A percentile compares a stretch with the other conserved stretches of the same genome.
Conservation (phyloP, 345 rosid species). For the Alliaria petiolata region DNA sequence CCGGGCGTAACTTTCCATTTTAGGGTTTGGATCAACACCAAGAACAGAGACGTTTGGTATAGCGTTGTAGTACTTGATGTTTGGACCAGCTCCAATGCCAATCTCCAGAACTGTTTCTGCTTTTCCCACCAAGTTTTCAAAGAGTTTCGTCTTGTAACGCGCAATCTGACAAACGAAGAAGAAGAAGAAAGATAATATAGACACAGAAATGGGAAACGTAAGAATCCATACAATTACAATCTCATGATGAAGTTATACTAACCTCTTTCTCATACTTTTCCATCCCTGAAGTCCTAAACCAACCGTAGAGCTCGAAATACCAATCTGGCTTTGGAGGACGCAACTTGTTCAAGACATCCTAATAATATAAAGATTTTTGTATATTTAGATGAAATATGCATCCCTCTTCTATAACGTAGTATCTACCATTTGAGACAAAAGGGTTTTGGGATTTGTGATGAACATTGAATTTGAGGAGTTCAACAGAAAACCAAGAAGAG, state of each 20-base stretch:
- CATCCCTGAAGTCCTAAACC: conserved; percentile 37
- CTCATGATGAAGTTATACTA: not conserved
- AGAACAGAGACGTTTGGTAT: conserved; percentile 44
- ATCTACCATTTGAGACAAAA: too few species aligned
- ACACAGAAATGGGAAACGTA: not conserved
- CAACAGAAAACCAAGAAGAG: too few species aligned
- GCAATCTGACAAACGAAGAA: conserved; percentile 44
- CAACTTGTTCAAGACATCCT: conserved; percentile 49
- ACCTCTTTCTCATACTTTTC: conserved; percentile 70
- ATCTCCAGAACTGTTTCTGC: conserved; percentile 64
- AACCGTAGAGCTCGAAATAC: conserved; percentile 68
- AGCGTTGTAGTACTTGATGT: conserved; percentile 57
- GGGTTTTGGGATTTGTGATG: too few species aligned
- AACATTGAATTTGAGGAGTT: too few species aligned
- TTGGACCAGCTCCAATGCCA: conserved; percentile 82
- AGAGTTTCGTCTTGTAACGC: conserved; percentile 51
- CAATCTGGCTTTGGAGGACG: conserved; percentile 72
- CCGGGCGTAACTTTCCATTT: conserved; percentile 64
- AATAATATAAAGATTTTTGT: too few species aligned
- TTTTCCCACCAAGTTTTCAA: conserved; percentile 52
- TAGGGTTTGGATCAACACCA: conserved; percentile 69
- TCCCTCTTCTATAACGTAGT: too few species aligned
- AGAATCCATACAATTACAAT: too few species aligned
- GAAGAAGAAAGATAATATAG: not conserved
- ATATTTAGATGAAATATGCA: too few species aligned